Evolutionary conservation across 257 asterid genomes (phyloP), one percentile per base, ranked within the genome.

Genomic region (Cinchona pubescens): DNA sequence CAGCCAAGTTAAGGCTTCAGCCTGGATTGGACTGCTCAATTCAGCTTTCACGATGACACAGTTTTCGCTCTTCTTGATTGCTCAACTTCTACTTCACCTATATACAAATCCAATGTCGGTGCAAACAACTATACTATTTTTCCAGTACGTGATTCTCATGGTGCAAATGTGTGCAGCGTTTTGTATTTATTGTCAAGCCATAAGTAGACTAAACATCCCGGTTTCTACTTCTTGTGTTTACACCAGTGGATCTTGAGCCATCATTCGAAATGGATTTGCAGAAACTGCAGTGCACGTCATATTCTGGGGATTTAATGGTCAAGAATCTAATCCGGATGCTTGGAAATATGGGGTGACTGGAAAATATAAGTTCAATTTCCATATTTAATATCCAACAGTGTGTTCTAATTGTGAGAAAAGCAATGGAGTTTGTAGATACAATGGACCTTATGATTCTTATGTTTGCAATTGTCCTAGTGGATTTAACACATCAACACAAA

Each of bases 191-290:
- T 93, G 98, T 48, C 89, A 85, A 45, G 86, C 96, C 0, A 67
- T 87, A 0, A 89, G 94, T 71, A 82, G 88, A 77, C 79, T 91
- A 2, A 80, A 85, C 56, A 45, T 88, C 21, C 92, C 94, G 0
- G 76, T 76, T 18, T 86, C 96, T 7, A 77, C 89, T 0, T 91
- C 97, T 61, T 93, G 97, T 21, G 94, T 91, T 40, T 93, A 76
- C 96, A 21, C 97, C 96, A 0, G 96, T 93, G 29, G 90, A 93
- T 72, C 97, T 93, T 21, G 98, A 97, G 40, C 98, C 97, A 0
- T 73, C 95, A 0, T 93, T 90, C 18, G 90, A 90, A 21, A 87
- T 93, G 95, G 88, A 93, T 79, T 82, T 91, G 84, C 72, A 72
- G 76, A 90, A 91, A 72, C 72, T 91, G 73, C 84, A 84, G 19